Base-by-base conservation (phyloP, 352 stramenopile species). In the Pythium scleroteichum region DNA sequence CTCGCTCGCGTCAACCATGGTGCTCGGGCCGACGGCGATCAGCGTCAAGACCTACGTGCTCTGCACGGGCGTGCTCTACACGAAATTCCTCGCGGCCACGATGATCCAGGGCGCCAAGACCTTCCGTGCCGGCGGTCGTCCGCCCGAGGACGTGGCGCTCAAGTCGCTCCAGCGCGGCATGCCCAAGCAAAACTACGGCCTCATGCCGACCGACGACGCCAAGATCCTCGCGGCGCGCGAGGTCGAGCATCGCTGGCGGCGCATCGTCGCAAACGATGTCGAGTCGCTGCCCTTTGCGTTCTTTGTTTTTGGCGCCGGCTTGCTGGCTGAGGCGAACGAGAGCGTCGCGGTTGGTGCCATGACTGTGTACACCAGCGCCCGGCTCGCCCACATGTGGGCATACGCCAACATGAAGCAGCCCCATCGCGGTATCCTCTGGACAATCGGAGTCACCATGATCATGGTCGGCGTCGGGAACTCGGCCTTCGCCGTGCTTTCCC, bases 51-150 rank as follows among this genome's bases (percentile, higher is more conserved):
- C 60, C 32, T 71, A 64, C 44, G 65, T 55, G 27, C 17, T 69
- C 17, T 77, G 69, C 66, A 59, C 61, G 23, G 46, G 40, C 16
- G 44, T 68, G 10, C 53, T 91, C 29, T 77, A 87, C 59, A 32
- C 78, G 68, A 91, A 91, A 71, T 89, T 86, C 69, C 47, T 91
- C 44, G 48, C 56, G 32, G 66, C 65, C 6, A 75, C 71, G n/a
- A 66, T 68, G 47, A 78, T 87, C 47, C 77, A 89, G 59, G 74
- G 69, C 22, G 53, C 57, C 56, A 79, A 74, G 71, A 86, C 73
- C 27, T 91, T 87, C 64, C 45, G 39, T 27, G 48, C 77, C 3
- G 79, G 77, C 16, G 66, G 59, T 1, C 81, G 81, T 27, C 67
- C 79, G 20, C 76, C 81, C 2, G 78, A 90, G 60, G 81, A 90